Evolutionary conservation across 257 asterid genomes (phyloP).

Genomic region (Echites panduratus): DNA sequence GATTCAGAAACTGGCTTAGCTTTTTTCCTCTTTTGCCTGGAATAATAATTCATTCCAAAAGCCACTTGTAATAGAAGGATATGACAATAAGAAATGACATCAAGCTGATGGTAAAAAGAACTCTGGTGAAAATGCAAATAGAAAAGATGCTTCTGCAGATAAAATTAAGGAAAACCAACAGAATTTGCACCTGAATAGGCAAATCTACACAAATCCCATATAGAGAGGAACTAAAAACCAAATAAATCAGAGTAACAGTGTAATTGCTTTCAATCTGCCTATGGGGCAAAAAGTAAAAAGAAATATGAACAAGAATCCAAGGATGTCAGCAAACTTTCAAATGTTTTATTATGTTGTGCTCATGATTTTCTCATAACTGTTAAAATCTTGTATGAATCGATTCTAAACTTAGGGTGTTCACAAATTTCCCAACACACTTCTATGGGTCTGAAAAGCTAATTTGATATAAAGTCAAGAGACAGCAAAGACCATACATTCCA

Average conservation of each 20-base stretch:
- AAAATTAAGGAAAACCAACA: background rate
- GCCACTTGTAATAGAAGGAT: conserved; percentile 1
- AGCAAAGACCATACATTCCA: conserved; percentile 38
- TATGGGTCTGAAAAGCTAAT: background rate
- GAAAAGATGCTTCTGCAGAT: background rate
- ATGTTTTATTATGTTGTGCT: background rate
- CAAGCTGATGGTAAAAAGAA: background rate
- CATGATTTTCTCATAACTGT: background rate
- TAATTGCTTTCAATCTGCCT: background rate
- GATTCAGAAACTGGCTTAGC: conserved; percentile 36
- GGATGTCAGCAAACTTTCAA: background rate
- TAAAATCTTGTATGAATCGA: background rate
- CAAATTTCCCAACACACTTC: background rate
- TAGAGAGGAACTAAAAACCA: background rate
- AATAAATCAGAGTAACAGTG: background rate
- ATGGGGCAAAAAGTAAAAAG: background rate
- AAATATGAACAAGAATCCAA: no score
- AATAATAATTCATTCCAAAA: conserved; percentile 21
- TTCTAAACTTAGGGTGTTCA: background rate
- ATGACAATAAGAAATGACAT: background rate
- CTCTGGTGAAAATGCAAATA: background rate
- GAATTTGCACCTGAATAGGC: background rate
- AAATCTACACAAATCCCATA: background rate
- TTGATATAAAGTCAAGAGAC: background rate
- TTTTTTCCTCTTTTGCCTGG: conserved; percentile 63